Base-by-base conservation (phyloP, 352 stramenopile genomes). In the Pseudoperonospora humuli region DNA sequence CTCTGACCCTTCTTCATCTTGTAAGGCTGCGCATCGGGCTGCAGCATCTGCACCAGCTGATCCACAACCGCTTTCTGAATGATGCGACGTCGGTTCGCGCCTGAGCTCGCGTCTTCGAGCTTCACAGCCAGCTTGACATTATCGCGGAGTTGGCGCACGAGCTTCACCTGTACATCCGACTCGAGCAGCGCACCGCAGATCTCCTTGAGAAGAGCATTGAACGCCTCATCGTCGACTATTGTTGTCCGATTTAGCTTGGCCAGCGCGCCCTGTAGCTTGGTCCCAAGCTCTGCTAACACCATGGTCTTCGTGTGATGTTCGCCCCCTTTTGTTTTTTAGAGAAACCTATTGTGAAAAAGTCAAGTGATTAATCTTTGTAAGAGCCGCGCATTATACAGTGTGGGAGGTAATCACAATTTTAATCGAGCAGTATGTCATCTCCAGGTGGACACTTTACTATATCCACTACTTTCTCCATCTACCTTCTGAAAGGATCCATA, bases 41-140 rank as follows among this genome's bases (percentile, higher is more conserved):
- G 77, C 23, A 96, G 74, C 83, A 97, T 93, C 37, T 68, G 64
- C 29, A 93, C 86, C 29, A 96, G 60, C 55, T 93, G 83, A 47
- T 95, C 84, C 29, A 93, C 83, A 25, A 97, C 80, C 18, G 85
- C 79, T 56, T 95, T 95, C 56, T 96, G 81, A 55, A 96, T 95
- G 18, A 95, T 54, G 11, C 76, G 71, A n/a, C 75, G 79, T 52
- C 83, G 85, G 63, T 96, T 95, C 37, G 66, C 62, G 14, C 83
- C 82, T 9, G 78, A 80, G 36, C 64, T 68, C 29, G 64, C 59
- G 50, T 86, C 83, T 46, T 96, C 79, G 14, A 93, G 60, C 42
- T 85, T 89, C 42, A 95, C 73, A 15, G 76, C 73, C 32, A 90
- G 72, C 60, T 95, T 94, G 36, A 96, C 79, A 32, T 92, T 93